Evolutionary conservation across 2,329 filamentous ascomycete species (phyloP), one percentile per base, ranked within the genome.

Genomic region (Metarhizium album): DNA sequence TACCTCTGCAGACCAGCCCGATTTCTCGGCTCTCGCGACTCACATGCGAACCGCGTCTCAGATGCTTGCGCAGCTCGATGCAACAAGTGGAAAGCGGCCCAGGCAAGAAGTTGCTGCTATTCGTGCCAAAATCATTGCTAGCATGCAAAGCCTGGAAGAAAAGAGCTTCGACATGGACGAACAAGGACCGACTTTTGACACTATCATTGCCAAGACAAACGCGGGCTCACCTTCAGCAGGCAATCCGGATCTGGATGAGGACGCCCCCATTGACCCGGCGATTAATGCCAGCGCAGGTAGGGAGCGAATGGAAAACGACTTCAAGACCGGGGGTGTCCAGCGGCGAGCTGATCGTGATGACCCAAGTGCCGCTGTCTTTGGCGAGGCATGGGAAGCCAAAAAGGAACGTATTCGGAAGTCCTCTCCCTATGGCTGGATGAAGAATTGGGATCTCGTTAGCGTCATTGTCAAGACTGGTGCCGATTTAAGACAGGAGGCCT

Each of bases 391-490:
- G 87, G 81, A 85, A 58, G 78, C 83, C 50, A 93, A 93, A 67
- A 87, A 86, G 60, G 87, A 91, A 66, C 84, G 87, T 20, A 89
- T 93, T 63, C 79, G 87, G 54, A 85, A 86, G 59, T 86, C 86
- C 1, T 91, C 87, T 1, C 87, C 87, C 0, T 93, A 90, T 62
- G 87, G 87, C 9, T 89, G 86, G 81, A 88, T 90, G 83, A 87
- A 87, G 70, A 91, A 90, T 62, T 93, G 87, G 87, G 87, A 93
- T 61, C 75, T 93, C 23, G 75, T 93, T 55, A 90, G 86, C 62
- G 87, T 93, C 53, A 93, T 93, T 62, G 84, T 93, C 59, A 93
- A 93, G 71, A 93, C 87, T 11, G 87, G 87, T 2, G 85, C 85
- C 2, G 87, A 93, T 67, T 71, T 93, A 54, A 78, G 87, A 47